Evolutionary conservation across 2,329 filamentous ascomycete genomes (phyloP).

Genomic region (Zymoseptoria pseudotritici): DNA sequence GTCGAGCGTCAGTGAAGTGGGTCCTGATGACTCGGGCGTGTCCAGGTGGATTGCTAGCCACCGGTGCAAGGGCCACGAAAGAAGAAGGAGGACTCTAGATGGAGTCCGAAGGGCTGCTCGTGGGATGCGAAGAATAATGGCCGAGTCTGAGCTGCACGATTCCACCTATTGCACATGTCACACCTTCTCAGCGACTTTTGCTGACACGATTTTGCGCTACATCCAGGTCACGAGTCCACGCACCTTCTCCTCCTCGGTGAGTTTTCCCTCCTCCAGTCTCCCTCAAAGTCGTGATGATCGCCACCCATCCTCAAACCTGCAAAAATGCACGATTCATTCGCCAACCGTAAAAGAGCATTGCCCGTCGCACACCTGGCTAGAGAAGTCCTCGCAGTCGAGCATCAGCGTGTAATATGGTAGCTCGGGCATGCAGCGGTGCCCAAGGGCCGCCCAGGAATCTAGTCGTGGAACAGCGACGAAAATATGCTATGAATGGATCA

Average conservation of each 20-base stretch:
- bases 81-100: not conserved
- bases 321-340: not conserved
- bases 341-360: not conserved
- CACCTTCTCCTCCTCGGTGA: too few species aligned
- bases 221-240: not conserved
- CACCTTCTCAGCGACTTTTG: too few species aligned
- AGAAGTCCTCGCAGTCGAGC: not conserved
- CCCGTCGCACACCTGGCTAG: not conserved
- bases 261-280: too few species aligned
- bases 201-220: too few species aligned
- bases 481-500: not conserved
- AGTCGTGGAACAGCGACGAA: not conserved
- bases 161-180: too few species aligned
- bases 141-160: not conserved
- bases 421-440: not conserved
- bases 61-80: not conserved
- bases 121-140: not conserved
- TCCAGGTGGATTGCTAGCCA: not conserved
- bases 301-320: not conserved
- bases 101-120: not conserved
- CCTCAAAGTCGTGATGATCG: not conserved
- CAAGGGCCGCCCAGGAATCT: not conserved
- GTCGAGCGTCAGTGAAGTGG: too few species aligned
- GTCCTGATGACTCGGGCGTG: too few species aligned
- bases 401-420: not conserved